phyloP scores from a whole-genome alignment of 805 yeast genomes.

The Tetrapisispora phaffii region DNA sequence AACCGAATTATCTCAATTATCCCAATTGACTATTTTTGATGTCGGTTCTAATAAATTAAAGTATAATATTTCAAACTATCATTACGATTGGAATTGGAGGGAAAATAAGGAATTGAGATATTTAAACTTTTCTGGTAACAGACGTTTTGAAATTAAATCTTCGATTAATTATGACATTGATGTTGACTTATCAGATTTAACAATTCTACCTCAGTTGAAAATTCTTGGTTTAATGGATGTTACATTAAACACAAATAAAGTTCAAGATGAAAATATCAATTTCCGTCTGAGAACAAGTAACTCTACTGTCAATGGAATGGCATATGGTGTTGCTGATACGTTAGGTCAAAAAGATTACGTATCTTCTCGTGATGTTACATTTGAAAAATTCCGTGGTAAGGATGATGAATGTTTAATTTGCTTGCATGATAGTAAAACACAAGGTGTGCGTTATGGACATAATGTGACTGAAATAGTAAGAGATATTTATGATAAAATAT shows the following conservation, averaged over 20 bases:
- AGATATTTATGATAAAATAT: slow-evolving; percentile 57
- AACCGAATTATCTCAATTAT: slow-evolving; percentile 68
- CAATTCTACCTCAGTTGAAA: slow-evolving; percentile 58
- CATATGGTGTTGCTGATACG: slow-evolving; percentile 87
- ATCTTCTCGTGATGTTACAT: slow-evolving; percentile 72
- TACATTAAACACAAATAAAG: slow-evolving; percentile 75
- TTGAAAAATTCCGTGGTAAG: slow-evolving; percentile 78
- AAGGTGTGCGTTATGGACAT: slow-evolving; percentile 43
- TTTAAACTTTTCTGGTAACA: slow-evolving; percentile 86
- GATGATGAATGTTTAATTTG: slow-evolving; percentile 75
- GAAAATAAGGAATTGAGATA: slow-evolving; percentile 66
- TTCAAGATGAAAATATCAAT: slow-evolving; percentile 79
- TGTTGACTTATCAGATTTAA: slow-evolving; percentile 49
- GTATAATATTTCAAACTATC: slow-evolving; percentile 88
- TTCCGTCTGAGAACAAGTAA: slow-evolving; percentile 87
- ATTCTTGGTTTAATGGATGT: slow-evolving; percentile 90
- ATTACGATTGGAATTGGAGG: slow-evolving; percentile 97
- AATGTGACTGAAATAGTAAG: slow-evolving; percentile 65
- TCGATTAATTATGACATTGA: slow-evolving; percentile 37
- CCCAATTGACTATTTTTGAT: slow-evolving; percentile 61
- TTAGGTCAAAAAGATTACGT: slow-evolving; percentile 59
- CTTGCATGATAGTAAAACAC: slow-evolving; percentile 72
- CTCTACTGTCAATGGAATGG: slow-evolving; percentile 60
- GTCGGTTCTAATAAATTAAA: slow-evolving; percentile 85
- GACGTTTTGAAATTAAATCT: slow-evolving; percentile 78